Evolutionary conservation across 164 flowering plant genomes (phyloP), one percentile per base, ranked within the genome.

Genomic region (Vitis rupestris): DNA sequence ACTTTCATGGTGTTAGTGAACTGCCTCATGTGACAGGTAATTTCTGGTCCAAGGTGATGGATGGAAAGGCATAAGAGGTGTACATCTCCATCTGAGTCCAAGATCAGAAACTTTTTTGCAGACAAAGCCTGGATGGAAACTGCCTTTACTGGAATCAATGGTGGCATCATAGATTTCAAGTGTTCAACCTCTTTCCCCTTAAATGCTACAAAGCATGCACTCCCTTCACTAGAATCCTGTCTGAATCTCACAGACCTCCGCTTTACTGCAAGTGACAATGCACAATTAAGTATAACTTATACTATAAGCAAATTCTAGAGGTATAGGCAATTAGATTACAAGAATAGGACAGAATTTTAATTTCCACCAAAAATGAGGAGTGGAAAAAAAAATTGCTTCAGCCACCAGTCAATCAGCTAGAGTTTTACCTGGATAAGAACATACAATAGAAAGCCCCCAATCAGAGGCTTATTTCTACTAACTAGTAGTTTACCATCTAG

Each of bases 41-140:
- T 58, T 64, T 80, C 84, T 48, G 83, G 66, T 59, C 86, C 90
- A 71, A 30, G 54, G 47, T 63, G 54, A 69, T 79, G 44, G 50
- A 52, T 78, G 19, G 80, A 75, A 50, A 87, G 61, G 66, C 69
- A 47, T 78, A 91, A 69, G 51, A 86, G 74, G 71, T 87, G 90
- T 16, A 94, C 48, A 68, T 85, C 82, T 71, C 97, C 97, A 76
- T 52, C 70, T 19, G 96, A 88, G 70, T 91, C 96, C 81, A 94
- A 75, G 59, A 94, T 73, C 70, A 94, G 53, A 75, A 87, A 85
- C 63, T 71, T 83, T 55, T 81, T 75, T 47, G 78, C 76, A 47
- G 92, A 81, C 65, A 94, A 66, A 59, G 90, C 79, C 71, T 90
- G 88, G 67, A 90, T 82, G 52, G 87, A 83, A 51, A 85, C 74